phyloP scores from a whole-genome alignment of 768 basidiomycete genomes.

The Boletus huronensis region DNA sequence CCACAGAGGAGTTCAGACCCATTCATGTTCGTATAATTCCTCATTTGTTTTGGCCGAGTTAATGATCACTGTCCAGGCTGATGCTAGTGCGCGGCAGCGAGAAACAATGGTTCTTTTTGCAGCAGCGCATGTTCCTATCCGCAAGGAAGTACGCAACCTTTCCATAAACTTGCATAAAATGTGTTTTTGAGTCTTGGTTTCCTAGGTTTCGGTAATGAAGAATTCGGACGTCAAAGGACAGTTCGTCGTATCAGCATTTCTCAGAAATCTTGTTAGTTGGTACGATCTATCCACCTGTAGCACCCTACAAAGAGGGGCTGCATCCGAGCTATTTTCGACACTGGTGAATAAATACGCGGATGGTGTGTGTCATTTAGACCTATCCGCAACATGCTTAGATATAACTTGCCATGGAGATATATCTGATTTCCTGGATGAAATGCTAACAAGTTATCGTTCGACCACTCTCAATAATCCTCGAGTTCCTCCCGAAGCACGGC shows the following conservation, averaged over 20 bases:
- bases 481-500: slow-evolving; percentile 39
- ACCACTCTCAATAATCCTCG: slow-evolving; percentile 38
- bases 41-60: background rate
- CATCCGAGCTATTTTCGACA: slow-evolving; percentile 55
- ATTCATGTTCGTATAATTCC: slow-evolving; percentile 42
- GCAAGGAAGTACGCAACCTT: slow-evolving; percentile 53
- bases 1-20: slow-evolving; percentile 40
- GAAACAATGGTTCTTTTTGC: slow-evolving; percentile 67
- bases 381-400: background rate
- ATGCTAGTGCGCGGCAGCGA: slow-evolving; percentile 41
- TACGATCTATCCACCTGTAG: slow-evolving; percentile 45
- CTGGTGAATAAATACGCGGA: slow-evolving; percentile 77
- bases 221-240: slow-evolving; percentile 36
- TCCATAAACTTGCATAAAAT: background rate
- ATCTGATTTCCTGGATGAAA: slow-evolving; percentile 40
- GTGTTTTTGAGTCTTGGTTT: background rate
- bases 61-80: slow-evolving; percentile 10
- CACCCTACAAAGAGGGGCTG: slow-evolving; percentile 51
- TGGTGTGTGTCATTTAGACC: slow-evolving; percentile 44
- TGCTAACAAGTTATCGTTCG: slow-evolving; percentile 48
- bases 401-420: slow-evolving; percentile 37
- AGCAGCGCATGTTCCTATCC: slow-evolving; percentile 59
- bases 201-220: slow-evolving; percentile 40
- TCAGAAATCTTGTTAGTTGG: slow-evolving; percentile 60
- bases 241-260: slow-evolving; percentile 46